phyloP scores from a whole-genome alignment of 2,329 filamentous ascomycete genomes.

The Diaporthe caulivora region DNA sequence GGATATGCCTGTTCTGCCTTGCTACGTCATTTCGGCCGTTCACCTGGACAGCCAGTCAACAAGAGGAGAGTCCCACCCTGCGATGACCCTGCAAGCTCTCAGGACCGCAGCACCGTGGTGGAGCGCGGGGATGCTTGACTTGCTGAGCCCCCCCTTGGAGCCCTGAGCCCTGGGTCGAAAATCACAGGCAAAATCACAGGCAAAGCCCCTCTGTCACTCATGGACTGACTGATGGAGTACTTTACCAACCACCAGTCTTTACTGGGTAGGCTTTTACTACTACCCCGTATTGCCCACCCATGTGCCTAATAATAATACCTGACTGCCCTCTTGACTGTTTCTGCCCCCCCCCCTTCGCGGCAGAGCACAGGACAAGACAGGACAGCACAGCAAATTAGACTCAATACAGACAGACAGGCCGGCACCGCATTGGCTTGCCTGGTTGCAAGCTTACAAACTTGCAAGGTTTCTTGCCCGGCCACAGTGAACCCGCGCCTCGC shows the following conservation, averaged over 20 bases:
- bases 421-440: background rate
- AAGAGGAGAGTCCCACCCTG: background rate
- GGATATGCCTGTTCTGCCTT: constrained; percentile 19
- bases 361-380: constrained; percentile 1
- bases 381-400: too few relatives aligned
- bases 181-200: background rate
- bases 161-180: background rate
- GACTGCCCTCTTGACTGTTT: background rate
- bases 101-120: background rate
- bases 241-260: constrained; percentile 26
- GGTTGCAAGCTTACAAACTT: too few relatives aligned
- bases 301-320: constrained; percentile 1
- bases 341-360: background rate
- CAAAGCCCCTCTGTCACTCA: constrained; percentile 21
- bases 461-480: background rate
- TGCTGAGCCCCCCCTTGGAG: background rate
- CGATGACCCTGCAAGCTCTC: constrained; percentile 11
- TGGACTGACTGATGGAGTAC: too few relatives aligned
- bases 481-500: background rate
- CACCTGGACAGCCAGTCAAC: constrained; percentile 39
- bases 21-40: constrained; percentile 32
- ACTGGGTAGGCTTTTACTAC: too few relatives aligned
- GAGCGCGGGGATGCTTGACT: constrained; percentile 19
- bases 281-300: constrained; percentile 15
- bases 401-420: background rate